Conservation (phyloP, 1,139 yeast species). For the Suhomyces yuchorum region DNA sequence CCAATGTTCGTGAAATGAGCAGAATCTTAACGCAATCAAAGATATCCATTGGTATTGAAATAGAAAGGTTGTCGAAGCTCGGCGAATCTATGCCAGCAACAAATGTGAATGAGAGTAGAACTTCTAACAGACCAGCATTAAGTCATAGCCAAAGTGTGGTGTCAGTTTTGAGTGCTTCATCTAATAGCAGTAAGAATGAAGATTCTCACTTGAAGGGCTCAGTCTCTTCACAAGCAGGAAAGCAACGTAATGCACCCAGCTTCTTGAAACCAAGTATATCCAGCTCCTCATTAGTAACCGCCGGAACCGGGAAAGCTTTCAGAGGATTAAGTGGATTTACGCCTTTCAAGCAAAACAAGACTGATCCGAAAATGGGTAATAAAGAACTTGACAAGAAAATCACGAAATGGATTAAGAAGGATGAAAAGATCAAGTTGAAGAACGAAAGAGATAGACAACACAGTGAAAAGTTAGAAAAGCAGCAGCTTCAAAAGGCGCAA, state of each 20-base stretch:
- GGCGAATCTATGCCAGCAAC: slow-evolving; percentile 16
- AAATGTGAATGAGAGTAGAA: slow-evolving; percentile 8
- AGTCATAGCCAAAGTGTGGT: slow-evolving; percentile 1
- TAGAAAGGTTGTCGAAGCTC: slow-evolving; percentile 20
- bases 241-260: neutral
- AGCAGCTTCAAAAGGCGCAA: slow-evolving; percentile 12
- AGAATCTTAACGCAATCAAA: slow-evolving; percentile 41
- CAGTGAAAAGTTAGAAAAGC: slow-evolving; percentile 22
- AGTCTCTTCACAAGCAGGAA: slow-evolving; percentile 1
- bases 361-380: slow-evolving; percentile 26
- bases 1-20: slow-evolving; percentile 62
- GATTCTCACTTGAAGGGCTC: slow-evolving; percentile 6
- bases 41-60: slow-evolving; percentile 27
- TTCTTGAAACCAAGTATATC: slow-evolving; percentile 12
- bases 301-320: slow-evolving; percentile 19
- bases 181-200: slow-evolving; percentile 3
- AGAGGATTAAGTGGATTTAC: slow-evolving; percentile 30
- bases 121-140: slow-evolving; percentile 4
- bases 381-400: slow-evolving; percentile 36
- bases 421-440: slow-evolving; percentile 29
- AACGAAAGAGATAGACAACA: slow-evolving; percentile 22
- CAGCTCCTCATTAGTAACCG: slow-evolving; percentile 13
- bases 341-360: slow-evolving; percentile 31
- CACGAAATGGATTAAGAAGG: slow-evolving; percentile 33
- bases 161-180: slow-evolving; percentile 2